phyloP scores from a whole-genome alignment of 805 yeast species.

The Nakazawaea wickerhamii region DNA sequence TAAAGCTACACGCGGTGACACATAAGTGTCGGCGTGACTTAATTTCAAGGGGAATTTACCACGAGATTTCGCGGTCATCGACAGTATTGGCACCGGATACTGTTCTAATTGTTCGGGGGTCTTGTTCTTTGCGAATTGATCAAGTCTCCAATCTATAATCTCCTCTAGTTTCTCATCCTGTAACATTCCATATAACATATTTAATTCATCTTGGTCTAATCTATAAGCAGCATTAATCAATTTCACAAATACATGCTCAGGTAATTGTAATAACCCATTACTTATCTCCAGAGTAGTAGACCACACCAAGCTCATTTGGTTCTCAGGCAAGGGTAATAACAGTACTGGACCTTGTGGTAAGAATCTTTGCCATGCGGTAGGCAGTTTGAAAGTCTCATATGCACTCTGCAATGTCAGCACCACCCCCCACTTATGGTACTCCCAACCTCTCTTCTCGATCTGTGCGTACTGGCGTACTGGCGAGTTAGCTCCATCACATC shows the following conservation, averaged over 20 bases:
- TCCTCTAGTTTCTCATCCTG: constrained; percentile 41
- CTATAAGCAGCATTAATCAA: constrained; percentile 83
- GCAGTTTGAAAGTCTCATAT: constrained; percentile 55
- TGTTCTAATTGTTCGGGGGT: constrained; percentile 41
- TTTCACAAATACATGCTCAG: constrained; percentile 57
- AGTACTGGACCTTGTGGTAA: constrained; percentile 92
- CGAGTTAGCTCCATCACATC: constrained; percentile 95
- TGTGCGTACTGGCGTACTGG: constrained; percentile 82
- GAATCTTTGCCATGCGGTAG: constrained; percentile 91
- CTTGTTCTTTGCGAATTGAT: constrained; percentile 28
- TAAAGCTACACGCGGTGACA: constrained; percentile 80
- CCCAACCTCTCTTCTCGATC: constrained; percentile 90
- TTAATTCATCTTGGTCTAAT: constrained; percentile 71
- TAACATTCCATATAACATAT: constrained; percentile 50
- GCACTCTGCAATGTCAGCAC: constrained; percentile 82
- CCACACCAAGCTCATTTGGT: constrained; percentile 92
- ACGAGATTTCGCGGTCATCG: constrained; percentile 57
- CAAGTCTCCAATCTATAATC: constrained; percentile 71
- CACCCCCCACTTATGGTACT: constrained; percentile 81
- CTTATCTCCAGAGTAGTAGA: constrained; percentile 76
- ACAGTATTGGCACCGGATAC: constrained; percentile 62
- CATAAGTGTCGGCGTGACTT: constrained; percentile 87
- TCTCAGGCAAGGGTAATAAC: constrained; percentile 79
- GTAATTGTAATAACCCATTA: constrained; percentile 49
- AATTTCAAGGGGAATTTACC: constrained; percentile 86